Evolutionary conservation across 805 yeast genomes (phyloP), one percentile per base, ranked within the genome.

Genomic region (Schwanniomyces yamadae): DNA sequence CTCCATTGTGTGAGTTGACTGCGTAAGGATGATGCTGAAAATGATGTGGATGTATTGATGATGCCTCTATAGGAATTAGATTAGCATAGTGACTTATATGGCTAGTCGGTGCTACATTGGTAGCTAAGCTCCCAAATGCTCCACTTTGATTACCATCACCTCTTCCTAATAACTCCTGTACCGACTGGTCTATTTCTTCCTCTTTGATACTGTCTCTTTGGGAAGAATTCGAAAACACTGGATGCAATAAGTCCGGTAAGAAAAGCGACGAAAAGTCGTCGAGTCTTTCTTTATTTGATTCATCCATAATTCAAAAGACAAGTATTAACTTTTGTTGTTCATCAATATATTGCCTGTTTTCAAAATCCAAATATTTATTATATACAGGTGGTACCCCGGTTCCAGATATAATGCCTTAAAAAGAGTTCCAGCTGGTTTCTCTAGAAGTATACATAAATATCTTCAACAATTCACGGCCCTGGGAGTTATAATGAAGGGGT

Each of bases 261-360:
- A 68, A 68, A 28, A 68, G 52, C 26, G 71, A 57, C 30, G 72
- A 63, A 15, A 68, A 52, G 45, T 68, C 73, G 40, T 68, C 71
- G 34, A 62, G 51, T 26, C 54, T 44, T 19, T 53, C 54, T 41
- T 57, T 39, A 11, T 33, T 39, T 9, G 36, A 26, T 28, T 31
- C 36, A 25, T 38, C 29, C 42, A 38, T 34, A 13, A 14, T 31
- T 30, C 13, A 16, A 13, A n/a, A n/a, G n/a, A n/a, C n/a, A n/a
- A n/a, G n/a, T n/a, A n/a, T n/a, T n/a, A n/a, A n/a, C n/a, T n/a
- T n/a, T n/a, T n/a, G n/a, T n/a, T n/a, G n/a, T n/a, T n/a, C n/a
- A n/a, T n/a, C n/a, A n/a, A n/a, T n/a, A n/a, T n/a, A n/a, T n/a
- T n/a, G n/a, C n/a, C n/a, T n/a, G n/a, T n/a, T n/a, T n/a, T n/a